Evolutionary conservation across 129 eudicot species (phyloP).

Genomic region (Dittrichia graveolens): DNA sequence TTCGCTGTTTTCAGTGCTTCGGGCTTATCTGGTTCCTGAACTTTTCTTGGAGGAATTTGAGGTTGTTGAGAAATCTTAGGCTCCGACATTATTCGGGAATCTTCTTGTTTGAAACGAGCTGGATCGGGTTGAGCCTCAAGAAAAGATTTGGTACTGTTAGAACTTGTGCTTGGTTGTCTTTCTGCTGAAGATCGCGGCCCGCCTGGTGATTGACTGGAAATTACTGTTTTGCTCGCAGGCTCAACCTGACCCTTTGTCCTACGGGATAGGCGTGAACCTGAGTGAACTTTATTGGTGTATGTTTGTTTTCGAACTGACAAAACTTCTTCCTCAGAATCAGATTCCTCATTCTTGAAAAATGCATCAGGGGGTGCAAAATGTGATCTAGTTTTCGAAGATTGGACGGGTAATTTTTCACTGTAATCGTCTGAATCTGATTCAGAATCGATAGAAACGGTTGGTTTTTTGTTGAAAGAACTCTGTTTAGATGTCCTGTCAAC

Average conservation of each 20-base stretch:
- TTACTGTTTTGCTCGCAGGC: constrained; percentile 21
- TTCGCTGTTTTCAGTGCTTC: constrained; percentile 30
- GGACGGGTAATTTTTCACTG: constrained; percentile 33
- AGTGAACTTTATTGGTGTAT: constrained; percentile 30
- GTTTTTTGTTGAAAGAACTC: constrained; percentile 34
- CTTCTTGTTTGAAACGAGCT: constrained; percentile 15
- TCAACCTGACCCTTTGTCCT: constrained; percentile 55
- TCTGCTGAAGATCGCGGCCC: constrained; percentile 5
- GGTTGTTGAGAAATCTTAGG: constrained; percentile 38
- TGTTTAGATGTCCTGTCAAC: constrained; percentile 29
- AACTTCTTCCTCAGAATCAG: constrained; percentile 49
- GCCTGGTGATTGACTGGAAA: constrained; percentile 13
- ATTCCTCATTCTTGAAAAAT: constrained; percentile 49
- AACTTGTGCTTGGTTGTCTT: constrained; percentile 22
- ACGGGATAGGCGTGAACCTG: constrained; percentile 52
- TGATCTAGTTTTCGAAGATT: constrained; percentile 28
- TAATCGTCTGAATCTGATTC: constrained; percentile 54
- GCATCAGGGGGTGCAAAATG: constrained; percentile 43
- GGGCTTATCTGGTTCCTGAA: constrained; percentile 25
- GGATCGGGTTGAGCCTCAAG: constrained; percentile 21
- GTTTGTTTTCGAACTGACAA: constrained; percentile 31
- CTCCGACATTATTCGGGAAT: constrained; percentile 3
- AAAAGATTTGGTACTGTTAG: constrained; percentile 25
- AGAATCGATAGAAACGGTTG: constrained; percentile 28
- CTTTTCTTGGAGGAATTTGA: constrained; percentile 27